Base-by-base conservation (phyloP, 2,329 filamentous ascomycete species). In the Aureobasidium sp. region DNA sequence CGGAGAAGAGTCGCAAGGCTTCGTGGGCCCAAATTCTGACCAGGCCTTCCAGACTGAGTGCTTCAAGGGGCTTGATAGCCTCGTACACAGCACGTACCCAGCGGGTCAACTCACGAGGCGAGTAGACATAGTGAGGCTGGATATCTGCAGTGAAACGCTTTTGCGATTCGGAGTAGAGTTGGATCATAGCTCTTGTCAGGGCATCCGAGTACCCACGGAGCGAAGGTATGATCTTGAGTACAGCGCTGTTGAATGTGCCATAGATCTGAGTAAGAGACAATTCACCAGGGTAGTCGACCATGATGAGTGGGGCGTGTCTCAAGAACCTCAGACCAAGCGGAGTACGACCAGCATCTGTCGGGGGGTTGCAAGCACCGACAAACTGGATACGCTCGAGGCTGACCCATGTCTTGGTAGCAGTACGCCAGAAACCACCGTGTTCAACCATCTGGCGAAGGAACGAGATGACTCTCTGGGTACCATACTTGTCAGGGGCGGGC, bases 281-380 rank as follows among this genome's bases (percentile, higher is more conserved):
- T 77, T 99, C 91, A 70, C 95, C 94, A 64, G 94, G 94, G 71
- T 99, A 99, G 72, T 99, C 94, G 45, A 99, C 95, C 95, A 99
- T 99, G 76, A 99, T 89, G 61, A 99, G 84, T n/a, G 94, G 94
- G 17, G 94, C 91, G 74, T 99, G 95, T 63, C 95, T 87, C 67
- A 99, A 82, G 84, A 99, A 99, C 68, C 94, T 84, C 55, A 91
- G 86, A 47, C 91, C 94, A 80, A 99, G 87, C 0, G 94, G 89
- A 14, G 94, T 97, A 83, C 94, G 91, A 29, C 94, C 94, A 68
- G 92, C 92, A 77, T 99, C 95, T 0, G 94, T 97, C 0, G 94
- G 94, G 69, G 94, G 95, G 76, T 99, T 99, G 75, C 94, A 99
- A 70, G 94, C 94, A 69, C 94, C 94, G 59, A 99, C 95, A 68